Base-by-base conservation (phyloP, 805 yeast species). In the Tetrapisispora phaffii region DNA sequence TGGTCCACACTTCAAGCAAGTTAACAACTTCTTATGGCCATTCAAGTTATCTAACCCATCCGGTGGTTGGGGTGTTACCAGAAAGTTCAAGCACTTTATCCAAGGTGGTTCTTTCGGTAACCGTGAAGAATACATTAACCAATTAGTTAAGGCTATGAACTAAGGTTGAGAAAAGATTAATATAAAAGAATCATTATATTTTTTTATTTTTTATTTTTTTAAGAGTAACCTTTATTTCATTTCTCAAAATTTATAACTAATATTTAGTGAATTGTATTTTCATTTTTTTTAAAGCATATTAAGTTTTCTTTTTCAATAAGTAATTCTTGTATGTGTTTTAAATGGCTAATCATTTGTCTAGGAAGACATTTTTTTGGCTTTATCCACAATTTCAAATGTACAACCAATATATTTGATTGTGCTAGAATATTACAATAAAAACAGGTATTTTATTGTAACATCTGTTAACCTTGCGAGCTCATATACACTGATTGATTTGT, bases 21-120 rank as follows among this genome's bases (percentile, higher is more conserved):
- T 85, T 66, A 85, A 85, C 89, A 87, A 86, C 94, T 87, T 87
- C 81, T 79, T 87, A 75, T 86, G 95, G 94, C 96, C 96, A 77
- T 87, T 87, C 90, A 80, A 85, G 78, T 80, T 87, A 71, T 85
- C 95, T 64, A 85, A 84, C 82, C 96, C 96, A 74, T 79, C 79
- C 73, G 96, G 96, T 76, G 96, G 96, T 74, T 87, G 94, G 95
- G 90, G 95, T 79, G 85, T 85, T 60, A 77, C 81, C 73, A 87
- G 95, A 82, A 87, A 87, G 80, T 87, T 87, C 94, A 80, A 80
- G 77, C 95, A 87, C 77, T 87, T 84, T 71, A 83, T 87, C 80
- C 94, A 85, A 77, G 95, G 95, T 79, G 96, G 96, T 83, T 82
- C 93, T 78, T 80, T 87, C 73, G 96, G 96, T 84, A 87, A 87